Percentiles rank a stretch among this genome's conserved stretches.
phyloP scores from a whole-genome alignment of 768 basidiomycete genomes.

The Kwoniella europaea region DNA sequence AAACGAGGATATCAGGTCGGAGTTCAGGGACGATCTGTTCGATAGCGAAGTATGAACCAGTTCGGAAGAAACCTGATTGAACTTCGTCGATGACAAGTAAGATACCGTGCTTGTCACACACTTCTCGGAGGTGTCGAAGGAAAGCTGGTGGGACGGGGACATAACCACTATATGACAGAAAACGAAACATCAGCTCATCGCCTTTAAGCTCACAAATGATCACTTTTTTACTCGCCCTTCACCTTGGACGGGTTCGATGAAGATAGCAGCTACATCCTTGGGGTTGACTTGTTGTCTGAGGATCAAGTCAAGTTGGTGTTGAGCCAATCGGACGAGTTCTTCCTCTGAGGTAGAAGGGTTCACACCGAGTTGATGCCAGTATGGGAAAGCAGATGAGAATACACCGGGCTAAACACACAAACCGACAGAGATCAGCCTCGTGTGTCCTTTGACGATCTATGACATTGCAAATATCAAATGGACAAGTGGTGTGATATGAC shows the following conservation, averaged over 20 bases:
- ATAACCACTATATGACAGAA: conserved; percentile 68
- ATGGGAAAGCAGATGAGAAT: conserved; percentile 81
- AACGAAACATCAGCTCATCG: conserved; percentile 76
- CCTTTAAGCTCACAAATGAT: conserved; percentile 58
- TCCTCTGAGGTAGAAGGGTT: conserved; percentile 65
- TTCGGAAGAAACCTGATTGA: conserved; percentile 87
- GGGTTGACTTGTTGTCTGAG: conserved; percentile 80
- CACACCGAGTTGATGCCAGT: conserved; percentile 83
- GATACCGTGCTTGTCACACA: conserved; percentile 87
- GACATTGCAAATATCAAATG: neutral
- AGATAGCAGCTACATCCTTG: conserved; percentile 85
- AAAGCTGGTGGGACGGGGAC: conserved; percentile 82
- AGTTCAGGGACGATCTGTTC: conserved; percentile 73
- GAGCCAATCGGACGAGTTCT: conserved; percentile 67
- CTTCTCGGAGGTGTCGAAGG: conserved; percentile 73
- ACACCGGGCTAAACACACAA: conserved; percentile 57
- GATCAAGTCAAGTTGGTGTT: conserved; percentile 81
- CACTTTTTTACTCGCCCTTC: conserved; percentile 68
- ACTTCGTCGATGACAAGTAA: conserved; percentile 65
- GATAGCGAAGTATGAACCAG: conserved; percentile 68
- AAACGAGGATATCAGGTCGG: conserved; percentile 81
- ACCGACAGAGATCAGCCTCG: neutral
- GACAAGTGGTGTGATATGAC: neutral
- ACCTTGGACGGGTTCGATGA: conserved; percentile 90
- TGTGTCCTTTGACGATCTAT: neutral